Evolutionary conservation across 176 grass and related monocot genomes (phyloP).

Genomic region (Eleusine coracana): DNA sequence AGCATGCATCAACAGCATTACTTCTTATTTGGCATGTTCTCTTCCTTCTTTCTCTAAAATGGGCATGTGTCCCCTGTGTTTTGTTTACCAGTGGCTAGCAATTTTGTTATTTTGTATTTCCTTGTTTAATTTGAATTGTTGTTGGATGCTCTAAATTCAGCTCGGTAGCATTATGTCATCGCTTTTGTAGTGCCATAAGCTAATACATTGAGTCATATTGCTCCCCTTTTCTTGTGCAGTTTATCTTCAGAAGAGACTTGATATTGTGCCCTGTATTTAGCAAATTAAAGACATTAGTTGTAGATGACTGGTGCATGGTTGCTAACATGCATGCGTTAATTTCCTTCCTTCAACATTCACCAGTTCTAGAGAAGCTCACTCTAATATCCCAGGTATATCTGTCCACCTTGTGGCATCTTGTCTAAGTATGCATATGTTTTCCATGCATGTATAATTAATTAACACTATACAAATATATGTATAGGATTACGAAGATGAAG

Average conservation of each 20-base stretch:
- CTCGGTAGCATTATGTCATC: neutral
- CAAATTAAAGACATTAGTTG: neutral
- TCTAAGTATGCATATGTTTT: neutral
- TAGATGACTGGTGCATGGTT: neutral
- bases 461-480: neutral
- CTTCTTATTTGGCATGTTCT: neutral
- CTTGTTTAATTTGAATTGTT: neutral
- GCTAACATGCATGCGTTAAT: neutral
- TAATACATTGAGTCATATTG: neutral
- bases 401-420: neutral
- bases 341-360: neutral
- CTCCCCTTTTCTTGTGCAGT: neutral
- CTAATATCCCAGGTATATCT: neutral
- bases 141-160: too few species aligned
- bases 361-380: neutral
- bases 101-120: neutral
- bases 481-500: neutral
- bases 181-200: neutral
- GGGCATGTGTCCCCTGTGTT: neutral
- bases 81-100: neutral
- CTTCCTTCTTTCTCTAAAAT: too few species aligned
- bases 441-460: neutral
- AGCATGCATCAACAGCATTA: neutral
- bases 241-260: neutral
- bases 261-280: neutral